phyloP scores from a whole-genome alignment of 768 basidiomycete species.

The Lentinula lateritia region DNA sequence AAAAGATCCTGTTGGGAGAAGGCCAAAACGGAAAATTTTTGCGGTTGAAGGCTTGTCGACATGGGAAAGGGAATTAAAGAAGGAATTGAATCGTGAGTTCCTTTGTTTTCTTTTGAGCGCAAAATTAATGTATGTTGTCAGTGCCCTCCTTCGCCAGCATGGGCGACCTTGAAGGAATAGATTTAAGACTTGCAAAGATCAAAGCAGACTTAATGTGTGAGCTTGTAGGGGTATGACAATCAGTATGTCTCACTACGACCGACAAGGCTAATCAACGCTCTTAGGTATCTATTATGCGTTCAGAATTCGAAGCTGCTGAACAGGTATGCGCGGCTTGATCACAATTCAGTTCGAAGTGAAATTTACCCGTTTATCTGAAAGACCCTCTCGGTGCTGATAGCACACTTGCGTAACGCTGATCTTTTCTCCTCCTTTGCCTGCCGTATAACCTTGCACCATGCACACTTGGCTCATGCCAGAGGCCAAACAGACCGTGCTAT shows the following conservation, averaged over 20 bases:
- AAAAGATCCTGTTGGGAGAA: slow-evolving; percentile 67
- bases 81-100: slow-evolving; percentile 25
- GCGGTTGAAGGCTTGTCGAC: slow-evolving; percentile 48
- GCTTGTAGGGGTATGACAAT: slow-evolving; percentile 46
- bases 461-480: slow-evolving; percentile 68
- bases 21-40: slow-evolving; percentile 69
- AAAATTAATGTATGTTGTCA: not conserved
- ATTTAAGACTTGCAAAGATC: slow-evolving; percentile 48
- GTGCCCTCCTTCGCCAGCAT: slow-evolving; percentile 49
- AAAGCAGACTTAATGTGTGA: slow-evolving; percentile 72
- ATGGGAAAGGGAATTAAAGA: slow-evolving; percentile 22
- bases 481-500: slow-evolving; percentile 48
- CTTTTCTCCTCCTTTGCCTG: slow-evolving; percentile 48
- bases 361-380: slow-evolving; percentile 8
- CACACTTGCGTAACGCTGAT: slow-evolving; percentile 54
- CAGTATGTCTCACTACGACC: not conserved
- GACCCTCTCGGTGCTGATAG: slow-evolving; percentile 45
- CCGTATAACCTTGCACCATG: slow-evolving; percentile 63
- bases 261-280: not conserved
- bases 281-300: slow-evolving; percentile 62
- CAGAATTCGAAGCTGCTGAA: slow-evolving; percentile 62
- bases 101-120: not conserved
- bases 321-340: slow-evolving; percentile 28
- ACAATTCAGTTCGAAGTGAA: not conserved
- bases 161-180: slow-evolving; percentile 42